A percentile compares a stretch with the other conserved stretches of the same genome.
phyloP scores from a whole-genome alignment of 2,329 filamentous ascomycete genomes.

The Fusarium hostae region DNA sequence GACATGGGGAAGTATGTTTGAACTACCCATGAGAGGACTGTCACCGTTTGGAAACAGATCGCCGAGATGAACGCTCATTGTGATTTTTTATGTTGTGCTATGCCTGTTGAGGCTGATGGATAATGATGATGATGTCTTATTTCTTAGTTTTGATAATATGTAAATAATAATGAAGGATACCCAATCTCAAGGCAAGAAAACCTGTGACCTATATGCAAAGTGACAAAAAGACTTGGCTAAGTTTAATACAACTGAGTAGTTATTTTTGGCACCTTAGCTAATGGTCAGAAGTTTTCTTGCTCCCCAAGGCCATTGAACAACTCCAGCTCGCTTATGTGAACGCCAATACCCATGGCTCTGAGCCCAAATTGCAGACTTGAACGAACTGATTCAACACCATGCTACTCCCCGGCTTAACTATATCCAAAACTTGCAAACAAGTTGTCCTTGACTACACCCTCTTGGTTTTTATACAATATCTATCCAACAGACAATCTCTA shows the following conservation, averaged over 20 bases:
- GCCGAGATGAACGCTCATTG: neutral
- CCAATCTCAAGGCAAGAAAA: neutral
- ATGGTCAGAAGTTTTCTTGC: neutral
- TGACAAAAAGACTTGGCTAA: too few species aligned
- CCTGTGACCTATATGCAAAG: too few species aligned
- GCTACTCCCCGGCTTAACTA: neutral
- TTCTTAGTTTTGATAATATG: conserved; percentile 2
- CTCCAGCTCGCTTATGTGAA: neutral
- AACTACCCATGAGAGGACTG: neutral
- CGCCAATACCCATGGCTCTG: neutral
- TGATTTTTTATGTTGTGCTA: neutral
- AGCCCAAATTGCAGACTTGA: neutral
- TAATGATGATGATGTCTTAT: conserved; percentile 30
- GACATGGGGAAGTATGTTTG: conserved; percentile 17
- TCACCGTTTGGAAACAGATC: conserved; percentile 1
- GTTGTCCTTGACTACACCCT: conserved; percentile 12
- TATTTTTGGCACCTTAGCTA: neutral
- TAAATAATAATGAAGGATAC: conserved; percentile 23
- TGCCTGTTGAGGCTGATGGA: conserved; percentile 3
- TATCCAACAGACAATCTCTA: conserved; percentile 38
- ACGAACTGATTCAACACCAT: neutral
- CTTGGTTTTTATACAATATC: conserved; percentile 29
- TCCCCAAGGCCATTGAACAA: neutral
- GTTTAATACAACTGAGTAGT: too few species aligned
- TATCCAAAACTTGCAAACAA: neutral